These are phyloP conservation scores for Termitomyces sp. DNA, from an alignment of 768 basidiomycete species.

Conservation along the genomic window DNA sequence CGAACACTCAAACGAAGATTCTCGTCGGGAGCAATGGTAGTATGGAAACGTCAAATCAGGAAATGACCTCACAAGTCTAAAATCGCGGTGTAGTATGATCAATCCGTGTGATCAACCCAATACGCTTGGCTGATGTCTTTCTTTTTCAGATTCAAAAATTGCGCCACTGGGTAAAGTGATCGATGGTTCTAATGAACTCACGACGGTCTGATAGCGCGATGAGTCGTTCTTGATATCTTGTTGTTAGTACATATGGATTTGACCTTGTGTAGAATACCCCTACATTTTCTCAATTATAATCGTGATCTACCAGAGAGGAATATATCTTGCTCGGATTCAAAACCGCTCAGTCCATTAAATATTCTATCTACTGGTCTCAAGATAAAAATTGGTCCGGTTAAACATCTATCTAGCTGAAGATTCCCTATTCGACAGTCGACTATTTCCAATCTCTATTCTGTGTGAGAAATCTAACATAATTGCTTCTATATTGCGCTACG, in stretches of 20 bases:
- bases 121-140: too few species aligned
- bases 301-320: too few species aligned
- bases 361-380: too few species aligned
- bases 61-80: slow-evolving; percentile 6
- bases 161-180: neutral
- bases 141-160: too few species aligned
- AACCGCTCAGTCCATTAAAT: too few species aligned
- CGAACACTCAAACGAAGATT: neutral
- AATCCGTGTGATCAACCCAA: neutral
- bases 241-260: neutral
- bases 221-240: neutral
- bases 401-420: too few species aligned
- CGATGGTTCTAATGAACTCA: neutral
- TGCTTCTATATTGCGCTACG: too few species aligned
- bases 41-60: slow-evolving; percentile 1
- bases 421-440: too few species aligned
- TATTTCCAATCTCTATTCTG: too few species aligned
- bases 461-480: too few species aligned
- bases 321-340: too few species aligned
- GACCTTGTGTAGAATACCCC: neutral
- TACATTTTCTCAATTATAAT: neutral
- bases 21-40: neutral
- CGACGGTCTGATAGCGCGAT: neutral
- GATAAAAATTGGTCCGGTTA: too few species aligned
- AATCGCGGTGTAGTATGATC: neutral